Base-by-base conservation (phyloP, 225 moss, liverwort and hornwort species). In the Bryoerythrophyllum caledonicum region DNA sequence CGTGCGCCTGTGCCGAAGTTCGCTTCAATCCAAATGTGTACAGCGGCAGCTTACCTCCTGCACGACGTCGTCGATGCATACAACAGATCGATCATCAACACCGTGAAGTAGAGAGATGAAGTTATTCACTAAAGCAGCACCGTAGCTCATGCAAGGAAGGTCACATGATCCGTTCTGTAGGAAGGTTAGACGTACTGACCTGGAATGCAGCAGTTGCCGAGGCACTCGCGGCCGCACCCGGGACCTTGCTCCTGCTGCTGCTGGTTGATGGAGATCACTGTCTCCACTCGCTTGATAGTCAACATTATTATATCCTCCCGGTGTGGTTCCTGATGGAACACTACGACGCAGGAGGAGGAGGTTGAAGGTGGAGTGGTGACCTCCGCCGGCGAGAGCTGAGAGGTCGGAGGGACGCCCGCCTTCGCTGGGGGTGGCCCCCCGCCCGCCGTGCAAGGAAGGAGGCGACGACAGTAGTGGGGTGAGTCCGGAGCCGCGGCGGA, bases 371-470 rank as follows among this genome's bases (percentile, higher is more conserved):
- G 14, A 74, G 37, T 27, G 60, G 60, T 23, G 65, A 82, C 97
- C 97, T 59, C 97, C 97, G 27, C 97, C 97, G 48, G 93, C 97
- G 56, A 94, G 80, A 57, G 87, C 91, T 69, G 90, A 91, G 23
- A 99, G 93, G 89, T 99, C 93, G 25, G 97, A 99, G 89, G 97
- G 97, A 93, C 88, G 89, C 78, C 94, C 94, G 90, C 97, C 97
- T 86, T 91, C 97, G 19, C 94, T 94, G 83, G 94, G 93, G 88
- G 89, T 76, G 68, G 94, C 93, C 83, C 97, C 97, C 91, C 94
- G 90, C 70, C 94, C 97, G 78, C 94, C 94, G 93, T 94, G 93
- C 83, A 94, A 81, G 65, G 94, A 92, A 51, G 88, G 97, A 13
- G 94, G 91, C 53, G 93, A 90, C 91, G 89, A 90, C 76, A 87